A percentile compares a stretch with the other conserved stretches of the same genome.
Conservation (phyloP, 2,329 filamentous ascomycete genomes). For the Curvularia spicifera region DNA sequence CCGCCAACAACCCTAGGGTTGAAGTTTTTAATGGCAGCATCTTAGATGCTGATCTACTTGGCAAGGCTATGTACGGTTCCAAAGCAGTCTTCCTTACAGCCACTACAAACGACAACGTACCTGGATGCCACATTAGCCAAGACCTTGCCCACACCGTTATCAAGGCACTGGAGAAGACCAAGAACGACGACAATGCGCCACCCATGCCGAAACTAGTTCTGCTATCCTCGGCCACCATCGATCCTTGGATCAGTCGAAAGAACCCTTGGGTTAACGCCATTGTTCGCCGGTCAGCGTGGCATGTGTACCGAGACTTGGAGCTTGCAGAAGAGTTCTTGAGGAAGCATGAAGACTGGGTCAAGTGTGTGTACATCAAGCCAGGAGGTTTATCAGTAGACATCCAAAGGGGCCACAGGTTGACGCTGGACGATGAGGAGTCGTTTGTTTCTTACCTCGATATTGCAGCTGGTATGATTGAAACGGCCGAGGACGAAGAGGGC, state of each 20-base stretch:
- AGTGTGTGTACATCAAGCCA: conserved; percentile 54
- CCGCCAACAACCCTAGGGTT: conserved; percentile 25
- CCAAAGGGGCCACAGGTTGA: conserved; percentile 53
- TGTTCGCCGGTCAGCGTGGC: conserved; percentile 40
- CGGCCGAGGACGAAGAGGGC: conserved; percentile 41
- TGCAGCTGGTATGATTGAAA: conserved; percentile 58
- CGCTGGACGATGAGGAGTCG: conserved; percentile 47
- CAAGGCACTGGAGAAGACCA: conserved; percentile 37
- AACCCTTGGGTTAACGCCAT: conserved; percentile 36
- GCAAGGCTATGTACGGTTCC: conserved; percentile 45
- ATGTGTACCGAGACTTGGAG: conserved; percentile 52
- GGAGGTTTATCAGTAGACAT: conserved; percentile 49
- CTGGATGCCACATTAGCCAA: conserved; percentile 49
- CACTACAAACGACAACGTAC: conserved; percentile 54
- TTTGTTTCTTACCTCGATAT: conserved; percentile 55
- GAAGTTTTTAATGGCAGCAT: conserved; percentile 54
- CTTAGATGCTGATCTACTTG: conserved; percentile 49
- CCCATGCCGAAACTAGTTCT: conserved; percentile 44
- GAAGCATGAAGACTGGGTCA: conserved; percentile 48
- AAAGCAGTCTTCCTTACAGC: conserved; percentile 52
- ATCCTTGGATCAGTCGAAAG: conserved; percentile 31
- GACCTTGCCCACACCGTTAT: conserved; percentile 40
- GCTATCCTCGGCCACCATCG: conserved; percentile 54
- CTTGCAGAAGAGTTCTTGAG: conserved; percentile 50
- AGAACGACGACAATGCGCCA: neutral